phyloP scores from a whole-genome alignment of 1,139 yeast species.

The Saccharomyces pastorianus region DNA sequence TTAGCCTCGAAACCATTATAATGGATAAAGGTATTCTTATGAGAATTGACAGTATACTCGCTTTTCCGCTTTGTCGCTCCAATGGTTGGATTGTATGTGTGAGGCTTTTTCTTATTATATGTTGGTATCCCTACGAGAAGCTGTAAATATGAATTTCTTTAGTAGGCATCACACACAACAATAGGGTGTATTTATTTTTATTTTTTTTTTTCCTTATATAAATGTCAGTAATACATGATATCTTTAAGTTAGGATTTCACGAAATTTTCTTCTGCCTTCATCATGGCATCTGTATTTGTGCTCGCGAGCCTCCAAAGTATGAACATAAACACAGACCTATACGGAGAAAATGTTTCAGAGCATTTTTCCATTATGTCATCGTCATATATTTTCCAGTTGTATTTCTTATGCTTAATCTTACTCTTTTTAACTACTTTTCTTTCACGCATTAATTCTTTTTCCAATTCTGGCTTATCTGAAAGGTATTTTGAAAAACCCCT shows the following conservation, averaged over 20 bases:
- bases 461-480: constrained; percentile 45
- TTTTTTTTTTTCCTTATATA: background rate
- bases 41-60: too few relatives aligned
- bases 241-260: constrained; percentile 7
- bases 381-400: constrained; percentile 52
- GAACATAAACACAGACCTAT: constrained; percentile 60
- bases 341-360: constrained; percentile 57
- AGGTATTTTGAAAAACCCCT: constrained; percentile 68
- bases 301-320: constrained; percentile 64
- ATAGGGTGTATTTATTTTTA: constrained; percentile 2
- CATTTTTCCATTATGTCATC: constrained; percentile 50
- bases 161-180: background rate
- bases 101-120: background rate
- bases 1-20: constrained; percentile 20
- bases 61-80: background rate
- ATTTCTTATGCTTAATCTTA: constrained; percentile 34
- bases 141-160: background rate
- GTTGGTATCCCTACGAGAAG: background rate
- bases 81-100: background rate
- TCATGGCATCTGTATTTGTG: constrained; percentile 48
- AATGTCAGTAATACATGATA: background rate
- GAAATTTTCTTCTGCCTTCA: constrained; percentile 22
- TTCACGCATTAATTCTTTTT: constrained; percentile 36
- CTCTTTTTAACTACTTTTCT: constrained; percentile 31
- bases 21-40: background rate